phyloP scores from a whole-genome alignment of 176 grass and related monocot species.

The Canna indica region DNA sequence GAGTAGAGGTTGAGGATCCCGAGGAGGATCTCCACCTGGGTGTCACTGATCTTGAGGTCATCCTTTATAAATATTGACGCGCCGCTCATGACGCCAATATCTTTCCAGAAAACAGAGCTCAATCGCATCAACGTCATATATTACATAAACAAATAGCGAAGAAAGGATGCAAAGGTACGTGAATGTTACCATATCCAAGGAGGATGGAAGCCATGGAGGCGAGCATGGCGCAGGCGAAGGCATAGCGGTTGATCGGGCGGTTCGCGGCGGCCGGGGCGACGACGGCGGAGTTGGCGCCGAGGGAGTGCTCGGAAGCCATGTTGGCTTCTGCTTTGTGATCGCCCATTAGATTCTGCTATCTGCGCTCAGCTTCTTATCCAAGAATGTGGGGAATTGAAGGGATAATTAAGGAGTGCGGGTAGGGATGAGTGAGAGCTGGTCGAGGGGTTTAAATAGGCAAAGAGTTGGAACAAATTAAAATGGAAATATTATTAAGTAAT shows the following conservation, averaged over 20 bases:
- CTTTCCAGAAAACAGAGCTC: not conserved
- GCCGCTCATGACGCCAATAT: slow-evolving; percentile 38
- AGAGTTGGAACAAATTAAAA: too few relatives aligned
- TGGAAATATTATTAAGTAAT: too few relatives aligned
- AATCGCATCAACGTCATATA: not conserved
- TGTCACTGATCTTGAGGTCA: slow-evolving; percentile 24
- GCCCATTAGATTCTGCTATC: too few relatives aligned
- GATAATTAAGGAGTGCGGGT: too few relatives aligned
- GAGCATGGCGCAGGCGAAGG: not conserved
- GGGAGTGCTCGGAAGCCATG: too few relatives aligned
- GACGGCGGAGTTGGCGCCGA: too few relatives aligned
- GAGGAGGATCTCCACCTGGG: slow-evolving; percentile 27
- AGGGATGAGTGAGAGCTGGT: too few relatives aligned
- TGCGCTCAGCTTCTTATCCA: too few relatives aligned
- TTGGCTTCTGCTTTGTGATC: too few relatives aligned
- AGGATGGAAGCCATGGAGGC: not conserved
- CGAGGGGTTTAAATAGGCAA: too few relatives aligned
- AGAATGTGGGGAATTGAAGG: too few relatives aligned
- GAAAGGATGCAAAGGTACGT: not conserved
- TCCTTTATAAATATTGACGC: slow-evolving; percentile 28
- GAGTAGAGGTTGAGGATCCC: slow-evolving; percentile 31
- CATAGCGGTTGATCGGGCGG: not conserved
- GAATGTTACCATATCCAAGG: not conserved
- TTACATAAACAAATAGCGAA: not conserved
- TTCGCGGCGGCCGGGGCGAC: not conserved